A percentile compares a stretch with the other conserved stretches of the same genome.
Conservation (phyloP, 306 rosid genomes). For the Abrus precatorius region DNA sequence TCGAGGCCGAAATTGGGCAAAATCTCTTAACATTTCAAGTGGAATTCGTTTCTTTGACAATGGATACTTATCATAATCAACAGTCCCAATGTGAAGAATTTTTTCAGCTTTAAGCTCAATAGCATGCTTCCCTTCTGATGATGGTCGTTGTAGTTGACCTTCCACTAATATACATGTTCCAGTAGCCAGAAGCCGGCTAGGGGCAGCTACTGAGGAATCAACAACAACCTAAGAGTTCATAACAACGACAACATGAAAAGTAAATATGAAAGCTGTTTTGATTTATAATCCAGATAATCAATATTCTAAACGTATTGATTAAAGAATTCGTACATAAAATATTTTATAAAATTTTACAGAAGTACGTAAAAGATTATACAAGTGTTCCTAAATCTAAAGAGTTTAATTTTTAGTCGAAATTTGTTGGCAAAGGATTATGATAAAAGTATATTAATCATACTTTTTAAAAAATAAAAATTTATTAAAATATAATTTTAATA, state of each 20-base stretch:
- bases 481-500: too few relatives aligned
- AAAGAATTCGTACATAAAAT: too few relatives aligned
- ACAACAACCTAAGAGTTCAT: conserved; percentile 68
- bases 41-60: conserved; percentile 77
- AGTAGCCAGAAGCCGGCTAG: conserved; percentile 58
- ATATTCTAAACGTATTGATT: too few relatives aligned
- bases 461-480: too few relatives aligned
- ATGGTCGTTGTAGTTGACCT: conserved; percentile 65
- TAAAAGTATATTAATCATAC: too few relatives aligned
- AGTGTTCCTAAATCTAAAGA: too few relatives aligned
- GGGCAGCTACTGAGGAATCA: conserved; percentile 66
- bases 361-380: too few relatives aligned
- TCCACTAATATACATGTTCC: conserved; percentile 91
- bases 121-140: conserved; percentile 59
- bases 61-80: conserved; percentile 76
- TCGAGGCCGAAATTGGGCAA: conserved; percentile 81
- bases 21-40: conserved; percentile 72
- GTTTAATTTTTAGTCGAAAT: too few relatives aligned
- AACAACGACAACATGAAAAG: conserved; percentile 25
- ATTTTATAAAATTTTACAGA: too few relatives aligned
- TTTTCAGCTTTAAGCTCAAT: conserved; percentile 78
- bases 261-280: background rate
- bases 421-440: too few relatives aligned
- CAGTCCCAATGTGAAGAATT: conserved; percentile 80
- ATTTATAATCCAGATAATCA: too few relatives aligned